These are phyloP conservation scores for Vanrija sp. DNA, from an alignment of 1,284 basidiomycete genomes.

Conservation along the genomic window DNA sequence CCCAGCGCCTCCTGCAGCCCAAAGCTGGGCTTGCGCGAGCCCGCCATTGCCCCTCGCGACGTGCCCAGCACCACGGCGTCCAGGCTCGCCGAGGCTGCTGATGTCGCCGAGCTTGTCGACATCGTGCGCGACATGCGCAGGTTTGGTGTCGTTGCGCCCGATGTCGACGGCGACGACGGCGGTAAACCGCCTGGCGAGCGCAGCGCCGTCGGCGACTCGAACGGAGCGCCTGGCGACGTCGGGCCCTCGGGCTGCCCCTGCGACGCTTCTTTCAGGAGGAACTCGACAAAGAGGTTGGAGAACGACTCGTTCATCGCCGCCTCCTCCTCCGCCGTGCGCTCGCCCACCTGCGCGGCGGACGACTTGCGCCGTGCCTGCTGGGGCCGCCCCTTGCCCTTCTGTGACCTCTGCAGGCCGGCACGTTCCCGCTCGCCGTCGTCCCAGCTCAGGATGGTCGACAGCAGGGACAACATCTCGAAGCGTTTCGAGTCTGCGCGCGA, in stretches of 20 bases:
- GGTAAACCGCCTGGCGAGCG: not conserved
- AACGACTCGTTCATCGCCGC: slow-evolving; percentile 64
- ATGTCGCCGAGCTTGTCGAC: not conserved
- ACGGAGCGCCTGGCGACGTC: not conserved
- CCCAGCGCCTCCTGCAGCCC: slow-evolving; percentile 13
- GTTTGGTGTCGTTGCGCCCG: slow-evolving; percentile 11
- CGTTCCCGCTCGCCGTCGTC: slow-evolving; percentile 81
- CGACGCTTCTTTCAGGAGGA: slow-evolving; percentile 81
- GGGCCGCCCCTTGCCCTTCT: slow-evolving; percentile 9
- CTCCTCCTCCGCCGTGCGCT: slow-evolving; percentile 41
- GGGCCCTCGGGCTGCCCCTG: slow-evolving; percentile 33
- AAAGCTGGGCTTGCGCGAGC: slow-evolving; percentile 8
- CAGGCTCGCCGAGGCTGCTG: not conserved
- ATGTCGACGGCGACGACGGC: slow-evolving; percentile 1
- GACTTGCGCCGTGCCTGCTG: slow-evolving; percentile 54
- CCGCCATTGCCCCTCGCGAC: not conserved
- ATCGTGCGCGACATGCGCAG: not conserved
- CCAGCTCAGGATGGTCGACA: slow-evolving; percentile 88
- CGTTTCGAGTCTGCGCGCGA: slow-evolving; percentile 88
- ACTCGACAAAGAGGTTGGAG: slow-evolving; percentile 92
- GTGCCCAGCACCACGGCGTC: not conserved
- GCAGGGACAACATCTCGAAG: slow-evolving; percentile 90
- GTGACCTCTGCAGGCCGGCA: slow-evolving; percentile 72
- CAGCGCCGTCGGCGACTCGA: not conserved
- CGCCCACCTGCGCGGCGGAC: slow-evolving; percentile 62